A percentile compares a stretch with the other conserved stretches of the same genome.
These are phyloP conservation scores for Cicer bijugum DNA, from an alignment of 306 rosid genomes.

Conservation along the genomic window DNA sequence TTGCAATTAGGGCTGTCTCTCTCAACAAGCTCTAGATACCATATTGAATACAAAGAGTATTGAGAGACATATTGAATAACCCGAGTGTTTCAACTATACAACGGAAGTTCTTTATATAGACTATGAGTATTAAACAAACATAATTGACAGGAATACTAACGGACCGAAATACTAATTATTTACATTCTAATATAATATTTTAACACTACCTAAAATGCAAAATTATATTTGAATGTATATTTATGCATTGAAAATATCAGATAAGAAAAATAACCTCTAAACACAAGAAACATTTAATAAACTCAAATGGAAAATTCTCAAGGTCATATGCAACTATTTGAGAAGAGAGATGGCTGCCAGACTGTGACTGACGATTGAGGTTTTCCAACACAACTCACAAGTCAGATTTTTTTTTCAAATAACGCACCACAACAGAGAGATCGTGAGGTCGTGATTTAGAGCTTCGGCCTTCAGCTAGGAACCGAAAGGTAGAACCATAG, in stretches of 20 bases:
- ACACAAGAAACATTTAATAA: background rate
- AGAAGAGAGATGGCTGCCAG: too few species aligned
- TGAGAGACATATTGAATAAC: too few species aligned
- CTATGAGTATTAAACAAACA: too few species aligned
- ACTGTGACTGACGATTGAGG: too few species aligned
- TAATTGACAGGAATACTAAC: too few species aligned
- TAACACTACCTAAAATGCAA: background rate
- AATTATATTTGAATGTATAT: background rate
- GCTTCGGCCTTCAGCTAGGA: background rate
- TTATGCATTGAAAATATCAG: slow-evolving; percentile 1
- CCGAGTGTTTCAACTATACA: too few species aligned
- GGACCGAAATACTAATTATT: too few species aligned
- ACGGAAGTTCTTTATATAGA: too few species aligned
- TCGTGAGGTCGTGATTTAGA: background rate
- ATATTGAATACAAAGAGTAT: too few species aligned
- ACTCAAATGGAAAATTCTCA: background rate
- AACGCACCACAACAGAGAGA: background rate
- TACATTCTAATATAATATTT: too few species aligned
- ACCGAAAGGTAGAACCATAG: background rate
- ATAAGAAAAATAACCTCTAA: background rate
- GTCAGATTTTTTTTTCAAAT: background rate
- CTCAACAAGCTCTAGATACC: too few species aligned
- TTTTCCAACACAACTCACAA: background rate
- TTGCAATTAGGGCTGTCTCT: too few species aligned
- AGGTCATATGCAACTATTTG: background rate